Base-by-base conservation (phyloP, 2,329 filamentous ascomycete species). In the Colletotrichum tanaceti region DNA sequence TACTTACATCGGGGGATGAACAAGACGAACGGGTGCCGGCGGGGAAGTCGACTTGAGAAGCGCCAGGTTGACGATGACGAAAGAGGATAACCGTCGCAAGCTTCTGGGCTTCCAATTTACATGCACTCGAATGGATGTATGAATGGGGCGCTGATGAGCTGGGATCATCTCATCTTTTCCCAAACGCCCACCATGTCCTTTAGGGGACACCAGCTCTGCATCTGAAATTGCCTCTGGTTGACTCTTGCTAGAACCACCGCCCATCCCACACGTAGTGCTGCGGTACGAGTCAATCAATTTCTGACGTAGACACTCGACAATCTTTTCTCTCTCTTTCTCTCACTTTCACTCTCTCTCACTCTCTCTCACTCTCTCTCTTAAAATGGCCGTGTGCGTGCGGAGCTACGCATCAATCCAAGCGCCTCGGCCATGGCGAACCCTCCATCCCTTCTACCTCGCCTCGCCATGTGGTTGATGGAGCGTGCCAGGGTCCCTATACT, bases 401-500 rank as follows among this genome's bases (percentile, higher is more conserved):
- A 52, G 20, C 52, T 63, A 68, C 52, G 41, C 58, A 53, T 70
- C 41, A 58, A 63, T 52, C 20, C 32, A 53, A 52, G 63, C 67
- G 58, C 52, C 63, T 70, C 63, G 64, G 53, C 54, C 58, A 62
- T 35, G 52, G 67, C 58, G 58, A 68, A 63, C 52, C 67, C 63
- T 70, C 64, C 63, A 58, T 63, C 63, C 58, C 67, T 63, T 70
- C 67, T 70, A 58, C 58, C 49, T 63, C 52, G 63, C 32, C 54
- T 47, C 58, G 67, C 63, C 63, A 70, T 70, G 67, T 70, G 67
- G 63, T 63, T 63, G 63, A 70, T 68, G 63, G 63, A 68, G 63
- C 54, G 52, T 46, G 22, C 46, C 53, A 53, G 39, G 44, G 58
- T 53, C 47, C 28, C 16, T 22, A 46, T 57, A 63, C 58, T 22